Evolutionary conservation across 768 basidiomycete species (phyloP).

Genomic region (Ramaria sp.): DNA sequence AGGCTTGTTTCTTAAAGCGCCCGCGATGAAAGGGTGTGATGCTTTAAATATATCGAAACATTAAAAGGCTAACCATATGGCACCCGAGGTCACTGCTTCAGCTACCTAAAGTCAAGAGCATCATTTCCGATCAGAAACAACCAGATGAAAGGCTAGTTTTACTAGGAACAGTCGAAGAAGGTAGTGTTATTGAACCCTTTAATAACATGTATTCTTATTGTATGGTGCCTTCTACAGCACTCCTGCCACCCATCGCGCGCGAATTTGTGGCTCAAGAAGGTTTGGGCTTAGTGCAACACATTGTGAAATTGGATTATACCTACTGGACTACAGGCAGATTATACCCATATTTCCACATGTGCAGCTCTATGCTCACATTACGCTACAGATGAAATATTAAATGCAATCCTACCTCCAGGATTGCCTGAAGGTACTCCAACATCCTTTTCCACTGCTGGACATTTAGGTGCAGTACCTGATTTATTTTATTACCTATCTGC

Average conservation of each 20-base stretch:
- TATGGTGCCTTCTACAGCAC: constrained; percentile 1
- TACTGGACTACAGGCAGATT: constrained; percentile 78
- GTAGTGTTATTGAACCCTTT: constrained; percentile 25
- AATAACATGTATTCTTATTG: constrained; percentile 3
- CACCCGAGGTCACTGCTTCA: constrained; percentile 48
- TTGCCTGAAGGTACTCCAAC: constrained; percentile 71
- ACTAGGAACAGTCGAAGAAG: constrained; percentile 48
- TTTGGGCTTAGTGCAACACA: constrained; percentile 46
- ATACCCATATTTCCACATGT: not conserved
- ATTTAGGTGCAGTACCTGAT: constrained; percentile 59
- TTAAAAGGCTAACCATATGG: not conserved
- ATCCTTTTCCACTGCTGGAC: constrained; percentile 82
- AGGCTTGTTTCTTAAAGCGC: constrained; percentile 43
- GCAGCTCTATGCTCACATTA: not conserved
- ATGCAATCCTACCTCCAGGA: constrained; percentile 69
- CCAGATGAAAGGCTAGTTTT: constrained; percentile 52
- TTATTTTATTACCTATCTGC: not conserved
- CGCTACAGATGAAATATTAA: constrained; percentile 67
- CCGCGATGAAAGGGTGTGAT: constrained; percentile 47
- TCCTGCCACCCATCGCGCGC: constrained; percentile 40
- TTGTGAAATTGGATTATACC: constrained; percentile 63
- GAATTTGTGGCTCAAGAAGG: constrained; percentile 47
- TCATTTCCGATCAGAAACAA: constrained; percentile 40
- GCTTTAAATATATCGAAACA: constrained; percentile 11
- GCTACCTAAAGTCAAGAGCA: constrained; percentile 55